These are phyloP conservation scores for Talaromyces atroroseus DNA, from an alignment of 2,329 filamentous ascomycete species.

Conservation along the genomic window DNA sequence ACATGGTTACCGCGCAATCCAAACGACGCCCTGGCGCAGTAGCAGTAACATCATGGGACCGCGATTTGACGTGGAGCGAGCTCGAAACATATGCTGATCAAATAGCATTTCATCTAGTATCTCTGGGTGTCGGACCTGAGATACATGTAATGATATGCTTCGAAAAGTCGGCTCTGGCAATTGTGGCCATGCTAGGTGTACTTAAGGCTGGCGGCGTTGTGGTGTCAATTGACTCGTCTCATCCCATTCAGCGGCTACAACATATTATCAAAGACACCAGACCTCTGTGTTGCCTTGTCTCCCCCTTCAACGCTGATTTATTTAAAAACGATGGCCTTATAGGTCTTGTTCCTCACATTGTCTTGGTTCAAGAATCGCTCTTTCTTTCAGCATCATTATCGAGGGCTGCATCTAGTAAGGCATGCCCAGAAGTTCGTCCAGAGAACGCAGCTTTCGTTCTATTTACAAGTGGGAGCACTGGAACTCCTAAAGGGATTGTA, in stretches of 20 bases:
- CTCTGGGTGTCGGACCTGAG: constrained; percentile 26
- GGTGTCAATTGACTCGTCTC: constrained; percentile 18
- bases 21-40: background rate
- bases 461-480: constrained; percentile 44
- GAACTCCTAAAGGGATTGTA: constrained; percentile 40
- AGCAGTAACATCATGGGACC: constrained; percentile 28
- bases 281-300: background rate
- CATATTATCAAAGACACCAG: background rate
- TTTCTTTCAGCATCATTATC: background rate
- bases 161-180: constrained; percentile 28
- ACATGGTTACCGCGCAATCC: background rate
- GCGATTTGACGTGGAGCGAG: constrained; percentile 23
- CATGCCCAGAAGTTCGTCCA: background rate
- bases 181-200: constrained; percentile 24
- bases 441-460: constrained; percentile 33
- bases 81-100: constrained; percentile 28
- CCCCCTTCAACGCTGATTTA: background rate
- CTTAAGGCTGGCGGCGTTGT: constrained; percentile 26
- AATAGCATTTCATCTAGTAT: constrained; percentile 24
- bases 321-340: background rate
- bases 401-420: background rate
- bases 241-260: constrained; percentile 18
- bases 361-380: background rate
- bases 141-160: constrained; percentile 24
- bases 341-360: background rate